phyloP scores from a whole-genome alignment of 2,329 filamentous ascomycete genomes.

The Corniculantispora saksenae region DNA sequence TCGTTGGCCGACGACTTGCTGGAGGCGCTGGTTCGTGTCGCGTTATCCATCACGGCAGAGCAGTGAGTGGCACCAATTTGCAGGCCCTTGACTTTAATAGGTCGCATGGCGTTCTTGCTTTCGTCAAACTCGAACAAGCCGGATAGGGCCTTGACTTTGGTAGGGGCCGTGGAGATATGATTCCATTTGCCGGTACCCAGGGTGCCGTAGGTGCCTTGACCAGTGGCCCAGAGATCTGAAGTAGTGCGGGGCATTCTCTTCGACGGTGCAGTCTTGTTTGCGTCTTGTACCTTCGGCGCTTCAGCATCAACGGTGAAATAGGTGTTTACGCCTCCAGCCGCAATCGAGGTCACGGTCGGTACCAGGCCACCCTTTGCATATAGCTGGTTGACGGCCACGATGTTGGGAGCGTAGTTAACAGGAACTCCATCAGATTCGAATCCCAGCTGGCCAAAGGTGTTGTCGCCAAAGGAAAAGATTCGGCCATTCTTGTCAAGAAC shows the following conservation, averaged over 20 bases:
- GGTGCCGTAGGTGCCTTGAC: slow-evolving; percentile 79
- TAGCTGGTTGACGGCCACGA: slow-evolving; percentile 69
- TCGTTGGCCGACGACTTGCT: slow-evolving; percentile 60
- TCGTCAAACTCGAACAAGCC: slow-evolving; percentile 89
- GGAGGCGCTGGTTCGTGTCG: slow-evolving; percentile 64
- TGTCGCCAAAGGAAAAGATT: slow-evolving; percentile 88
- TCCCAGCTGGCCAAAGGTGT: slow-evolving; percentile 88
- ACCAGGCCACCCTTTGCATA: slow-evolving; percentile 67
- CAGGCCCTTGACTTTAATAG: slow-evolving; percentile 75
- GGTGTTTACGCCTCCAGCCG: slow-evolving; percentile 82
- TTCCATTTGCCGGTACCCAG: slow-evolving; percentile 89
- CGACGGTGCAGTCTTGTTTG: slow-evolving; percentile 29
- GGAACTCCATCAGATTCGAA: slow-evolving; percentile 65
- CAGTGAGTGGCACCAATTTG: slow-evolving; percentile 80
- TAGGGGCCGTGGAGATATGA: slow-evolving; percentile 75
- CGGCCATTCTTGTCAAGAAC: slow-evolving; percentile 74
- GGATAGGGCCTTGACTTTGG: slow-evolving; percentile 80
- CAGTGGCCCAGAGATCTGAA: slow-evolving; percentile 80
- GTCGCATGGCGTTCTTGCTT: slow-evolving; percentile 61
- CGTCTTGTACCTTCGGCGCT: slow-evolving; percentile 36
- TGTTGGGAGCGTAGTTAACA: slow-evolving; percentile 67
- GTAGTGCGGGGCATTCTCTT: slow-evolving; percentile 34
- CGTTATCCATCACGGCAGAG: slow-evolving; percentile 80
- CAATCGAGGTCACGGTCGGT: slow-evolving; percentile 72
- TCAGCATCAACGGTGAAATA: slow-evolving; percentile 85